These are phyloP conservation scores for Fusarium sp. DNA, from an alignment of 2,329 filamentous ascomycete species.

Conservation along the genomic window DNA sequence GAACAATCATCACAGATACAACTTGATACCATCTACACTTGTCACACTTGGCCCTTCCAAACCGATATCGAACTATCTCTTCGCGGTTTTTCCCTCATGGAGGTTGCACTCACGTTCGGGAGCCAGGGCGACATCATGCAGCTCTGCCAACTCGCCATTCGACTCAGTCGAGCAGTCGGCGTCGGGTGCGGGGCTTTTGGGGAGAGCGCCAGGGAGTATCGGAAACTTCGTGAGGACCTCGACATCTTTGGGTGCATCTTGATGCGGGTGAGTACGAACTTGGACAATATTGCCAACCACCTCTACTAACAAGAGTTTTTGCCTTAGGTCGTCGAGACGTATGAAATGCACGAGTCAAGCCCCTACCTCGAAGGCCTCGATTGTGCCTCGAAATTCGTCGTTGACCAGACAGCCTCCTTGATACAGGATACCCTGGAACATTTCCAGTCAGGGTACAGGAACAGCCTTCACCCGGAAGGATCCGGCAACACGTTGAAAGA, in stretches of 20 bases:
- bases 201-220: not conserved
- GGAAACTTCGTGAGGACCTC: not conserved
- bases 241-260: not conserved
- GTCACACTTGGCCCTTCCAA: not conserved
- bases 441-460: not conserved
- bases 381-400: not conserved
- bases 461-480: not conserved
- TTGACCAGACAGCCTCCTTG: not conserved
- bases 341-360: not conserved
- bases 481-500: not conserved
- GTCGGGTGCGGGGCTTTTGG: not conserved
- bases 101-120: not conserved
- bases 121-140: not conserved
- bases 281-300: too few species aligned
- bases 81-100: fast-evolving
- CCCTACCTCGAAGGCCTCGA: not conserved
- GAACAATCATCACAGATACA: not conserved
- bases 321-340: not conserved
- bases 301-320: too few species aligned
- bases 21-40: not conserved
- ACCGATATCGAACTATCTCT: fast-evolving
- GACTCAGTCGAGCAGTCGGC: not conserved
- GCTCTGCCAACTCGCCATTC: not conserved
- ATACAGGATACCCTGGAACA: not conserved
- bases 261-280: not conserved